Conservation (phyloP, 169 alveolate species). For the Eimeria zaria region DNA sequence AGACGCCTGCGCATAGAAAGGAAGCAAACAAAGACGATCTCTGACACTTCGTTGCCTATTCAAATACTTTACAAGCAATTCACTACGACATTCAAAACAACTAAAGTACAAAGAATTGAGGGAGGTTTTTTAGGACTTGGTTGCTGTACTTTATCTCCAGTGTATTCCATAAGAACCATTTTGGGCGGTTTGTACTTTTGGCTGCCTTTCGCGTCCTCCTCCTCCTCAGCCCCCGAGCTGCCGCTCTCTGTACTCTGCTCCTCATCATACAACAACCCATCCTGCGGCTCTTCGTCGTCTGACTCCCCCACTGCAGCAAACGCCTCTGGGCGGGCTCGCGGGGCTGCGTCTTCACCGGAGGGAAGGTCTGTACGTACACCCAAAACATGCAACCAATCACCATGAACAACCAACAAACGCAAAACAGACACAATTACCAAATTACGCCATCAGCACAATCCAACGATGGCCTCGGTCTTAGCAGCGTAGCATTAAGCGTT, state of each 20-base stretch:
- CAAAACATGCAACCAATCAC: neutral
- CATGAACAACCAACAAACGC: neutral
- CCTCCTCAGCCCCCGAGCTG: conserved; percentile 23
- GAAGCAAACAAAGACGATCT: neutral
- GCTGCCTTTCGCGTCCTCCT: conserved; percentile 6
- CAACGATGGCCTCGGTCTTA: neutral
- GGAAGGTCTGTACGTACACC: neutral
- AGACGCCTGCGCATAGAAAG: conserved; percentile 5
- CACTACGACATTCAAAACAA: neutral
- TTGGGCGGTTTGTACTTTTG: conserved; percentile 62
- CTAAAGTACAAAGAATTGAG: neutral
- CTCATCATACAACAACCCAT: neutral
- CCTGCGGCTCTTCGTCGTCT: conserved; percentile 28
- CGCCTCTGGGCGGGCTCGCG: conserved; percentile 59
- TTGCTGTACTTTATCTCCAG: conserved; percentile 30
- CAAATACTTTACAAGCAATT: neutral
- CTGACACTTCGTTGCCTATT: neutral
- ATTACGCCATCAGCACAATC: too few relatives aligned
- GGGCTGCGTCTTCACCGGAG: neutral
- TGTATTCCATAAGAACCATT: conserved; percentile 70
- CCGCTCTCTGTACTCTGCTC: conserved; percentile 47
- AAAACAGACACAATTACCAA: neutral
- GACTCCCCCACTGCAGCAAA: conserved; percentile 67
- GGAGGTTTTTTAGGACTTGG: neutral
- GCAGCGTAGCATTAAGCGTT: neutral